A percentile compares a stretch with the other conserved stretches of the same genome.
Conservation (phyloP, 2,329 filamentous ascomycete species). For the Fusarium concolor region DNA sequence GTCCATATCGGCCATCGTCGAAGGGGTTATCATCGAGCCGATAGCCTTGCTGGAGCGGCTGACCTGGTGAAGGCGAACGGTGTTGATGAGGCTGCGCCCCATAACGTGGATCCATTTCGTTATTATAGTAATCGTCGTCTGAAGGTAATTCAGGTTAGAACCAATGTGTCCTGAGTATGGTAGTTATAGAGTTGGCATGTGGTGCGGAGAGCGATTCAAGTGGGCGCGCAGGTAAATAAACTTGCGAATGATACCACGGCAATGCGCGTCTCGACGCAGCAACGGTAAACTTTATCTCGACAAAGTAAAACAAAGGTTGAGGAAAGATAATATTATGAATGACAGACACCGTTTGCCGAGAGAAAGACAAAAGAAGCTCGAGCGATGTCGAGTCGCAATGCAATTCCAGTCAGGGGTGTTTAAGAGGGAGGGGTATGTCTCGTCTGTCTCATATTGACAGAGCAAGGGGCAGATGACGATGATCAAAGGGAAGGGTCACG, state of each 20-base stretch:
- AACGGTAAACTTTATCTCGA: conserved; percentile 16
- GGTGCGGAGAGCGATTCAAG: conserved; percentile 8
- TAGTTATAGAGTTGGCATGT: conserved; percentile 18
- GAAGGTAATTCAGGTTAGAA: conserved; percentile 40
- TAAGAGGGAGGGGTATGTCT: conserved; percentile 41
- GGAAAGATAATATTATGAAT: background rate
- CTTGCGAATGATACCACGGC: conserved; percentile 29
- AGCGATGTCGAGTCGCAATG: conserved; percentile 15
- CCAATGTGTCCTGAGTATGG: conserved; percentile 1
- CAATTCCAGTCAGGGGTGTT: conserved; percentile 35
- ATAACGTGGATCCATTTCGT: conserved; percentile 62
- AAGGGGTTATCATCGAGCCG: conserved; percentile 79
- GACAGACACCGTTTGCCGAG: background rate
- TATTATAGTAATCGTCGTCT: conserved; percentile 72
- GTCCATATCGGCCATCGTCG: conserved; percentile 78
- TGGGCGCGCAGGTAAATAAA: conserved; percentile 9
- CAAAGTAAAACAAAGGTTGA: background rate
- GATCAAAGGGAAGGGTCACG: conserved; percentile 12
- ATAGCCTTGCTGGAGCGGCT: conserved; percentile 79
- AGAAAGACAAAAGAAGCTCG: background rate
- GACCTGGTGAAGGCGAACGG: conserved; percentile 79
- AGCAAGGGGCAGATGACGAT: conserved; percentile 39
- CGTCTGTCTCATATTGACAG: conserved; percentile 36
- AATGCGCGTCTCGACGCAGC: conserved; percentile 28
- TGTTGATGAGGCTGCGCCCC: conserved; percentile 48